A percentile compares a stretch with the other conserved stretches of the same genome.
phyloP scores from a whole-genome alignment of 2,329 filamentous ascomycete species.

The Penicillium sp. region DNA sequence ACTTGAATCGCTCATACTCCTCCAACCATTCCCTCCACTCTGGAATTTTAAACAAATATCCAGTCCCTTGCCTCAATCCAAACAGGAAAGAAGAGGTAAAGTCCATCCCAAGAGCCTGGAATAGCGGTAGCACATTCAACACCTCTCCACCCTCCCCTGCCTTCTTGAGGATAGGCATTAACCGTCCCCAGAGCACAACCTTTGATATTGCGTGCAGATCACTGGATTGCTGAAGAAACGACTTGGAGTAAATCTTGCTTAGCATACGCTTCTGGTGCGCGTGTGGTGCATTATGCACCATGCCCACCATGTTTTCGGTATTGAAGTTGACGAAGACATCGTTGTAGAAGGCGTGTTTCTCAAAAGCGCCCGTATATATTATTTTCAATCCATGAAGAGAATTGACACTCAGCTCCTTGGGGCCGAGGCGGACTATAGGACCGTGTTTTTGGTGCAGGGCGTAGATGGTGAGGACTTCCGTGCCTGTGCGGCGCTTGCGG shows the following conservation, averaged over 20 bases:
- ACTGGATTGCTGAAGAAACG: conserved; percentile 59
- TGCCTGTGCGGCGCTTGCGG: conserved; percentile 51
- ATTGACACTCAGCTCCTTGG: conserved; percentile 64
- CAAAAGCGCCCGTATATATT: conserved; percentile 67
- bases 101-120: conserved; percentile 69
- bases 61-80: conserved; percentile 57
- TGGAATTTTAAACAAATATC: conserved; percentile 55
- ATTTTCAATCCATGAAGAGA: conserved; percentile 56
- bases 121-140: conserved; percentile 58
- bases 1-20: conserved; percentile 62
- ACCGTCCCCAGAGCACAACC: conserved; percentile 55
- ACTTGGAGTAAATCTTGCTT: conserved; percentile 73
- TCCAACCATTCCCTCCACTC: conserved; percentile 60
- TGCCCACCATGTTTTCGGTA: conserved; percentile 66
- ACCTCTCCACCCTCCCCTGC: conserved; percentile 18
- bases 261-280: conserved; percentile 69
- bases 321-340: conserved; percentile 65
- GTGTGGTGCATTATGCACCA: conserved; percentile 57
- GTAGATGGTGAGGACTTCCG: conserved; percentile 60
- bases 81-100: conserved; percentile 69
- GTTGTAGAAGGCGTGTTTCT: conserved; percentile 65
- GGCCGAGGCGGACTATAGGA: conserved; percentile 60
- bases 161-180: conserved; percentile 54
- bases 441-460: conserved; percentile 55
- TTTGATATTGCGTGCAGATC: conserved; percentile 55